phyloP scores from a whole-genome alignment of 257 asterid species.

The Knoxia roxburghii region DNA sequence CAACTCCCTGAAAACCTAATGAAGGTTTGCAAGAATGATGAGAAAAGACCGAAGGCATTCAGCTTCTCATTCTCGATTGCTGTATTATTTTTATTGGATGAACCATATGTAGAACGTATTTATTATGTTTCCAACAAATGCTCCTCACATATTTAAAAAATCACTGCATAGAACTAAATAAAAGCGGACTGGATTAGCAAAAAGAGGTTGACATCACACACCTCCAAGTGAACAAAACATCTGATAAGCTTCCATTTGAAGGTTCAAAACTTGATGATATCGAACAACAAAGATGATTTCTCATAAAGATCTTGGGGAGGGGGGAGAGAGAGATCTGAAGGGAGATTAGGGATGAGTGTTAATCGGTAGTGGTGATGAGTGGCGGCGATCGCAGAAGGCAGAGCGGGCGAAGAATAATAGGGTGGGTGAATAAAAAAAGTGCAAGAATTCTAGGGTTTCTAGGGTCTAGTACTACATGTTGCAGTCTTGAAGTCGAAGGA shows the following conservation, averaged over 20 bases:
- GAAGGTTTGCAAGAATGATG: background rate
- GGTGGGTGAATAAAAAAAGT: too few relatives aligned
- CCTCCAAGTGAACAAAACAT: background rate
- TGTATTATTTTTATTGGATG: background rate
- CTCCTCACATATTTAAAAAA: background rate
- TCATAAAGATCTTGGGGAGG: too few relatives aligned
- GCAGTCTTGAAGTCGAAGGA: too few relatives aligned
- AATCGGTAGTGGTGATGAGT: too few relatives aligned
- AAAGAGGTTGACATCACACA: background rate
- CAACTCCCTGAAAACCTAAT: background rate
- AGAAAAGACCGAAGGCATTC: conserved; percentile 7
- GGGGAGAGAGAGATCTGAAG: too few relatives aligned
- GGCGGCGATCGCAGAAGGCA: too few relatives aligned
- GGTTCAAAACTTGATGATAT: too few relatives aligned
- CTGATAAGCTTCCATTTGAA: background rate
- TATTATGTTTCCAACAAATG: background rate
- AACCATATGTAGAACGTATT: background rate
- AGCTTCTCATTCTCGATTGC: background rate
- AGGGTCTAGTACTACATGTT: too few relatives aligned
- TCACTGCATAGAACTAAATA: background rate
- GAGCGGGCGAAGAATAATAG: too few relatives aligned
- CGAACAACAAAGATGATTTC: too few relatives aligned
- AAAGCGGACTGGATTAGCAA: background rate
- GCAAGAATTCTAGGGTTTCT: too few relatives aligned
- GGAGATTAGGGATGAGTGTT: too few relatives aligned